Base-by-base conservation (phyloP, 1,284 basidiomycete genomes). In the Apiotrichum akiyoshidainum region DNA sequence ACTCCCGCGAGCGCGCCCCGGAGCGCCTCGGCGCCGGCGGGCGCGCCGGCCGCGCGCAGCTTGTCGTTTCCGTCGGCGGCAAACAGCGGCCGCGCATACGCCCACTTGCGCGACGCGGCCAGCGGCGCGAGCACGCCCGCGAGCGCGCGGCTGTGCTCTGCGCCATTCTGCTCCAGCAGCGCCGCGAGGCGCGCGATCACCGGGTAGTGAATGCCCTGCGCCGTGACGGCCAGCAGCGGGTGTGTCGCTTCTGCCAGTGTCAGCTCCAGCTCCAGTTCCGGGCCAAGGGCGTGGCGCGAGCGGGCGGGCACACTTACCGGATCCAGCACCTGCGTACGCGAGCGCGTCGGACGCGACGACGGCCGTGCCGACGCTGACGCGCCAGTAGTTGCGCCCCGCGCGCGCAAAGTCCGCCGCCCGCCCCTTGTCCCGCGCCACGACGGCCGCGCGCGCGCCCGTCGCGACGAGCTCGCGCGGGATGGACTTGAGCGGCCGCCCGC, bases 381-480 rank as follows among this genome's bases (percentile, higher is more conserved):
- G 67, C 73, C 73, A 75, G 63, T 71, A 52, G 14, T 11, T 46
- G 41, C 49, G 47, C 8, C 59, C 65, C 8, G 63, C 59, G 17
- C 59, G 42, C 6, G 70, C 73, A 7, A 74, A 60, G 17, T 50
- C 35, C 1, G 62, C 58, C 1, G 65, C 72, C 5, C 33, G 46
- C 0, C 48, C 48, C 3, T 17, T 17, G 46, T 71, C 62, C 0
- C 51, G 47, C 9, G 48, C 51, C 1, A n/a, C 45, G 2, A 68
- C 26, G 2, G 72, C 67, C 9, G 67, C 65, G 5, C 65, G 63
- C 8, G 70, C 61, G 5, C 63, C 73, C 7, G 65, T 70, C 46
- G 70, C 70, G 13, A 75, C 46, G 22, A 73, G 54, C 48, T 76
- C 74, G 33, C 66, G 55, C 1, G 61, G 58, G 12, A 76, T 57